These are phyloP conservation scores for Penicillium sp. DNA, from an alignment of 2,329 filamentous ascomycete genomes.

Conservation along the genomic window DNA sequence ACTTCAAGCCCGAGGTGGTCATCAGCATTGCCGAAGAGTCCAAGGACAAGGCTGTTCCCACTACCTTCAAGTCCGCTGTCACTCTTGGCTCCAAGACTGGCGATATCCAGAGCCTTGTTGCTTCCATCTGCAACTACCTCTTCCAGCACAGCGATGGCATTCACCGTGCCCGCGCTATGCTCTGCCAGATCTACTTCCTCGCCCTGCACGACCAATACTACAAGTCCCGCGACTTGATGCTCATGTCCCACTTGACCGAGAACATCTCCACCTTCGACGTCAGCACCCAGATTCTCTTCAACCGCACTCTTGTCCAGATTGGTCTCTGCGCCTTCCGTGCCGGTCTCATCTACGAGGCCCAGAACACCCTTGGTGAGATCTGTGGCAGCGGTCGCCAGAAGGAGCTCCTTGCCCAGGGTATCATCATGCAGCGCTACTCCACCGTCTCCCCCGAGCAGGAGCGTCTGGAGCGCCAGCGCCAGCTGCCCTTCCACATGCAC, in stretches of 20 bases:
- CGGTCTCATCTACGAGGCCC: constrained; percentile 93
- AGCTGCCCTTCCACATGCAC: constrained; percentile 99
- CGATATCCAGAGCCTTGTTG: constrained; percentile 73
- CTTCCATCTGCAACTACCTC: constrained; percentile 89
- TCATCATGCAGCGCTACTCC: constrained; percentile 96
- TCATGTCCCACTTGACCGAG: constrained; percentile 99
- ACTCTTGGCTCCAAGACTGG: constrained; percentile 69
- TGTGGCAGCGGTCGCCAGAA: constrained; percentile 97
- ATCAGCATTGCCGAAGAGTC: constrained; percentile 93
- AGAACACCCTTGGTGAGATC: constrained; percentile 96
- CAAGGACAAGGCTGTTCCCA: constrained; percentile 79
- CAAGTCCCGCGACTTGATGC: constrained; percentile 96
- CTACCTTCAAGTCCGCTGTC: constrained; percentile 71
- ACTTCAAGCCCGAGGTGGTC: constrained; percentile 97
- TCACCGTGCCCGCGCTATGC: constrained; percentile 92
- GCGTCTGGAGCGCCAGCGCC: constrained; percentile 92
- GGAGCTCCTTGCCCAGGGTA: constrained; percentile 94
- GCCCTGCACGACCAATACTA: constrained; percentile 98
- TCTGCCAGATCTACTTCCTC: constrained; percentile 98
- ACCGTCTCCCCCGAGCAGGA: constrained; percentile 98
- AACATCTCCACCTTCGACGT: constrained; percentile 96
- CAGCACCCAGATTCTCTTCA: constrained; percentile 96
- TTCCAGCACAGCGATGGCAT: constrained; percentile 95
- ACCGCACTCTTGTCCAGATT: constrained; percentile 95
- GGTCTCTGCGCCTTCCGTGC: constrained; percentile 98